Conservation (phyloP, 305 asterid species). For the Fraxinus baroniana region DNA sequence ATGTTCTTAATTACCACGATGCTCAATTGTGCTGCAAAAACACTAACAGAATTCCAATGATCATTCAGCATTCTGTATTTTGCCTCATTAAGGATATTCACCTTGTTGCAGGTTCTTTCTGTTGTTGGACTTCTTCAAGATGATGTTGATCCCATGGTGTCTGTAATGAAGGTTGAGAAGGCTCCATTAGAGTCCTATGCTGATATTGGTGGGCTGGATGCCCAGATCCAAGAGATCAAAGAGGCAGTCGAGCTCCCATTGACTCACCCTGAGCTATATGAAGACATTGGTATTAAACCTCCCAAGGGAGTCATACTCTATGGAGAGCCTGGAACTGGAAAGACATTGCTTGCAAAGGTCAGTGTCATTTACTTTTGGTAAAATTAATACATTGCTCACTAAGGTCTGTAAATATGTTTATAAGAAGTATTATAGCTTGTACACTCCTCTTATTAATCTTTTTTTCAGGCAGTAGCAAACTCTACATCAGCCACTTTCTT, state of each 20-base stretch:
- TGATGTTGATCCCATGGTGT: conserved; percentile 96
- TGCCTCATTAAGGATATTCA: conserved; percentile 1
- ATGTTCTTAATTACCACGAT: neutral
- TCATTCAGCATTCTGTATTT: neutral
- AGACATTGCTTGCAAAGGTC: conserved; percentile 71
- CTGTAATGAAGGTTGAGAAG: conserved; percentile 97
- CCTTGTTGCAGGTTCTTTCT: conserved; percentile 72
- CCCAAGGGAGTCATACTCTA: conserved; percentile 95
- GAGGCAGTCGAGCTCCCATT: conserved; percentile 97
- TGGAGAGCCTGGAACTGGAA: conserved; percentile 96
- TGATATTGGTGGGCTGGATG: conserved; percentile 96
- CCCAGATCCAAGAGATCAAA: conserved; percentile 95
- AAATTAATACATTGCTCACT: too few species aligned
- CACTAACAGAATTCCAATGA: neutral
- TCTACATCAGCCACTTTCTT: conserved; percentile 93
- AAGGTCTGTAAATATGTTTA: too few species aligned
- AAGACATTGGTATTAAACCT: conserved; percentile 91
- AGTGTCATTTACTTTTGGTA: too few species aligned
- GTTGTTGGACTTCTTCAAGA: conserved; percentile 96
- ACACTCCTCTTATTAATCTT: too few species aligned
- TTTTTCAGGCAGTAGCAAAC: conserved; percentile 82
- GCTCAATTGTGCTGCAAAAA: neutral
- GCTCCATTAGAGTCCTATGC: conserved; percentile 98
- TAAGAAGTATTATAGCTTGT: too few species aligned
- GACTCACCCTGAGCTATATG: conserved; percentile 90